Conservation (phyloP, 306 rosid species). For the Corylus americana region DNA sequence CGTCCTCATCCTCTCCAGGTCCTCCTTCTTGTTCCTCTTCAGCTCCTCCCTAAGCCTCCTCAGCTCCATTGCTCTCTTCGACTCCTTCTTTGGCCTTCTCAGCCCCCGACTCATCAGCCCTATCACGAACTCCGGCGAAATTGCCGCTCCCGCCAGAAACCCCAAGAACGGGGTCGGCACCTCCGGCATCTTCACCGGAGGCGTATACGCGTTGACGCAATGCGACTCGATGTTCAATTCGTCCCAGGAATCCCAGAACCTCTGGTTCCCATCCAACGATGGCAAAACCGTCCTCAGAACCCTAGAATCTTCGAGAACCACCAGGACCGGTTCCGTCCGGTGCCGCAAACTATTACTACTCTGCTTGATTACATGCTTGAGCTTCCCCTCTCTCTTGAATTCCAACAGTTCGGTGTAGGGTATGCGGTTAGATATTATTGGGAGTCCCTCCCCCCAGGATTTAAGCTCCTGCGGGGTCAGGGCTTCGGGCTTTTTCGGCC, state of each 20-base stretch:
- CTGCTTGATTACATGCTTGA: constrained; percentile 76
- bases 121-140: constrained; percentile 25
- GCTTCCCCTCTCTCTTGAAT: constrained; percentile 55
- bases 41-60: constrained; percentile 61
- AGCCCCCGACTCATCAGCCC: constrained; percentile 11
- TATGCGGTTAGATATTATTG: constrained; percentile 67
- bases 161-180: constrained; percentile 58
- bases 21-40: constrained; percentile 58
- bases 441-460: constrained; percentile 73
- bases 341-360: constrained; percentile 41
- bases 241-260: constrained; percentile 79
- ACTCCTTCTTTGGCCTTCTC: constrained; percentile 52
- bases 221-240: constrained; percentile 55
- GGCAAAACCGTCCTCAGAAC: constrained; percentile 79
- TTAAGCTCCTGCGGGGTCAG: constrained; percentile 70
- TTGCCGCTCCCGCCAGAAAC: constrained; percentile 33
- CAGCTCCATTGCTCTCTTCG: constrained; percentile 60
- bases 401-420: constrained; percentile 70
- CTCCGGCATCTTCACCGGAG: constrained; percentile 73
- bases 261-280: constrained; percentile 47
- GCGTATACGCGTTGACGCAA: constrained; percentile 79
- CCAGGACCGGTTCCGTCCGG: constrained; percentile 54
- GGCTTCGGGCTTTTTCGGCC: constrained; percentile 58
- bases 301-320: constrained; percentile 76
- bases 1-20: constrained; percentile 40